Conservation (phyloP, 371 early-diverging fungal genomes). For the Rhizopus microsporus region DNA sequence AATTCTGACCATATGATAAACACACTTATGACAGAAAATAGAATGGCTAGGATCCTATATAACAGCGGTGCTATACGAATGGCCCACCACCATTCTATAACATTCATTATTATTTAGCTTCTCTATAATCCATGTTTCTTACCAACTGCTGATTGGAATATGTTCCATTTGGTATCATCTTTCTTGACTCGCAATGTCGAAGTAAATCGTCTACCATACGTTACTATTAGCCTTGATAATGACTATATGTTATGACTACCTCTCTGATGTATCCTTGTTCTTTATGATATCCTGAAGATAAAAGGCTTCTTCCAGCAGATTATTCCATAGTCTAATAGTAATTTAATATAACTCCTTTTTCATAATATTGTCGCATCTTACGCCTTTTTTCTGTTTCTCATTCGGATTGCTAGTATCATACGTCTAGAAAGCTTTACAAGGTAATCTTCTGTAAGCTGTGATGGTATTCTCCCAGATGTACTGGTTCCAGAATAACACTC, state of each 20-base stretch:
- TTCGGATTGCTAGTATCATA: constrained; percentile 63
- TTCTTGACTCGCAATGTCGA: constrained; percentile 17
- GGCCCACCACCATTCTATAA: constrained; percentile 83
- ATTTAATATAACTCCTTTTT: neutral
- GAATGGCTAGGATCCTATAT: constrained; percentile 57
- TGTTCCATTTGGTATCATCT: constrained; percentile 9
- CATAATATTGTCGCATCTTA: constrained; percentile 30
- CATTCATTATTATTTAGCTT: neutral
- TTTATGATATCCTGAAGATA: constrained; percentile 74
- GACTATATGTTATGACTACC: constrained; percentile 31
- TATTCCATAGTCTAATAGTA: constrained; percentile 60
- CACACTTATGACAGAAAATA: constrained; percentile 65
- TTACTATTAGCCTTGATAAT: neutral
- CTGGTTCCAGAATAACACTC: constrained; percentile 32
- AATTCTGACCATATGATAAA: constrained; percentile 91
- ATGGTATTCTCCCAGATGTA: constrained; percentile 38
- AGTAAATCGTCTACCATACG: constrained; percentile 6
- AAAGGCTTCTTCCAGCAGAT: constrained; percentile 65
- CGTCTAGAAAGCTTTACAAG: constrained; percentile 50
- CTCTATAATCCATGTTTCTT: neutral
- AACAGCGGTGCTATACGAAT: constrained; percentile 67
- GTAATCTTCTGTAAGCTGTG: constrained; percentile 57
- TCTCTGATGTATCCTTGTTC: constrained; percentile 59
- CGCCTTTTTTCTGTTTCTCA: constrained; percentile 68
- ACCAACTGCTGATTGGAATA: constrained; percentile 7